Evolutionary conservation across 495 filamentous ascomycete species (phyloP).

Genomic region (Chaetomidium leptoderma): DNA sequence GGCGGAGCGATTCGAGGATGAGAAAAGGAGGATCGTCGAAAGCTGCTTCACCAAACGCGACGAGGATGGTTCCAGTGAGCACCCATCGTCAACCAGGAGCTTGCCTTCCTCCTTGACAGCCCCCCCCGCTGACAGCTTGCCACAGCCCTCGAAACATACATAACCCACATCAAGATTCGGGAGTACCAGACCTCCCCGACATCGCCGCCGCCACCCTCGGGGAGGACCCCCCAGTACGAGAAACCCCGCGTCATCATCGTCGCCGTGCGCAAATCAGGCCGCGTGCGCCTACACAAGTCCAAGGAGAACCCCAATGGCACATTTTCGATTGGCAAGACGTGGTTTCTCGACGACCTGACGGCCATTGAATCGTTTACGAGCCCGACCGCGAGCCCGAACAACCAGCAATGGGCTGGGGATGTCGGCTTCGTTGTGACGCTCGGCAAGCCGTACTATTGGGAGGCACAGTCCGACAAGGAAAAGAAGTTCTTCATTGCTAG

Average conservation of each 20-base stretch:
- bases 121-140: neutral
- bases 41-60: slow-evolving; percentile 91
- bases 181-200: slow-evolving; percentile 85
- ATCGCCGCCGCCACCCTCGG: slow-evolving; percentile 71
- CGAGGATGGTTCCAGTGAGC: slow-evolving; percentile 71
- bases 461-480: slow-evolving; percentile 83
- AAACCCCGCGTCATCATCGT: slow-evolving; percentile 89
- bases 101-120: neutral
- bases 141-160: slow-evolving; percentile 87
- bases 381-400: slow-evolving; percentile 57
- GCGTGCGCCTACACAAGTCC: slow-evolving; percentile 93
- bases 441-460: slow-evolving; percentile 95
- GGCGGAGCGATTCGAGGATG: slow-evolving; percentile 91
- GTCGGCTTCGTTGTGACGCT: slow-evolving; percentile 85
- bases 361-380: slow-evolving; percentile 73
- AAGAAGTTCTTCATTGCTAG: slow-evolving; percentile 98
- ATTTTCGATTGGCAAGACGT: slow-evolving; percentile 97
- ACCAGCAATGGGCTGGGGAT: slow-evolving; percentile 71
- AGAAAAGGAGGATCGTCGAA: slow-evolving; percentile 86
- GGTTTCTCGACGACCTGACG: slow-evolving; percentile 84
- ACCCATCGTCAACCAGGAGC: neutral
- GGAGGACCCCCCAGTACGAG: slow-evolving; percentile 62
- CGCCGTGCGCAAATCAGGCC: slow-evolving; percentile 83
- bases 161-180: slow-evolving; percentile 86
- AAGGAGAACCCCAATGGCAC: slow-evolving; percentile 89